Percentiles rank a stretch among this genome's conserved stretches.
These are phyloP conservation scores for Wallacemonas sp. DNA, from an alignment of 208 protist genomes.

Conservation along the genomic window DNA sequence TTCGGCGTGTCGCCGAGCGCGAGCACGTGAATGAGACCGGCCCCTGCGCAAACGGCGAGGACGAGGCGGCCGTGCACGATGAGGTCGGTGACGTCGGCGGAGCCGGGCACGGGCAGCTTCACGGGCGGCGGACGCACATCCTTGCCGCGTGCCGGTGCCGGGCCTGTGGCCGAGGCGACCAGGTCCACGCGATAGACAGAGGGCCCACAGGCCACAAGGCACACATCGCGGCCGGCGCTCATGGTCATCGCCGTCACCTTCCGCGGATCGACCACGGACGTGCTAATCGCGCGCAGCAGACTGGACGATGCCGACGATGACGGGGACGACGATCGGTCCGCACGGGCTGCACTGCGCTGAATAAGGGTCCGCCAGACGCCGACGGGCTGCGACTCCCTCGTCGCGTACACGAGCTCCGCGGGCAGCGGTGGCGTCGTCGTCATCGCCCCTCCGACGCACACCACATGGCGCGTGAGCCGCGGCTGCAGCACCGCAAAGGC, in stretches of 20 bases:
- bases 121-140: not conserved
- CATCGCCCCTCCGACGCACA: not conserved
- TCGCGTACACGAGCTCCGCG: not conserved
- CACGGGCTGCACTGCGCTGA: constrained; percentile 4
- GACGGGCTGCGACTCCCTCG: not conserved
- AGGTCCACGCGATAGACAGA: constrained; percentile 35
- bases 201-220: constrained; percentile 31
- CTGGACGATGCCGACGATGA: not conserved
- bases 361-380: not conserved
- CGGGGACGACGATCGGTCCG: not conserved
- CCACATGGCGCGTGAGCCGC: constrained; percentile 2
- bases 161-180: constrained; percentile 13
- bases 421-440: not conserved
- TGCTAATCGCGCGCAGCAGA: not conserved
- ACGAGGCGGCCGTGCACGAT: constrained; percentile 29
- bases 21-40: constrained; percentile 46
- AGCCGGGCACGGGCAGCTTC: constrained; percentile 10
- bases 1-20: constrained; percentile 19
- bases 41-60: constrained; percentile 31
- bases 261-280: not conserved
- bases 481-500: constrained; percentile 26
- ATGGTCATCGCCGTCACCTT: constrained; percentile 1
- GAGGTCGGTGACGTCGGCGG: constrained; percentile 33
- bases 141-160: not conserved
- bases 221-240: constrained; percentile 18